phyloP scores from a whole-genome alignment of 805 yeast species.

The Nakazawaea pomicola region DNA sequence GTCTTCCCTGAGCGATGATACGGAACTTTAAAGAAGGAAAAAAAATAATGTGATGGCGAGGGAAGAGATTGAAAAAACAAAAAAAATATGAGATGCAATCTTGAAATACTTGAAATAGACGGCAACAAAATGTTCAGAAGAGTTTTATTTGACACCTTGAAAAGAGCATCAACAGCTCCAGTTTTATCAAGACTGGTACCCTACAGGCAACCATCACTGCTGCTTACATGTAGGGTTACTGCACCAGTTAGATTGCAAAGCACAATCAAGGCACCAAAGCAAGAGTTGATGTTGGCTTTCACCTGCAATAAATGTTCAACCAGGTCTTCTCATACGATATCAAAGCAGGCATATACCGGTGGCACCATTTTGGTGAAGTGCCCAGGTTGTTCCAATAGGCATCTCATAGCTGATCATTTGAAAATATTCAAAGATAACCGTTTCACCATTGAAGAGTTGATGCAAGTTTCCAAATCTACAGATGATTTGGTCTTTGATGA shows the following conservation, averaged over 20 bases:
- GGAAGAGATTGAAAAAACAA: not conserved
- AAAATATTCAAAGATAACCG: constrained; percentile 77
- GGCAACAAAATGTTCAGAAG: not conserved
- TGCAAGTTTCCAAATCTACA: constrained; percentile 56
- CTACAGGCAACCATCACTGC: no score
- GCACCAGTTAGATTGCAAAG: no score
- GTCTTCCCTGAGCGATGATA: no score
- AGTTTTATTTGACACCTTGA: no score
- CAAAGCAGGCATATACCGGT: constrained; percentile 82
- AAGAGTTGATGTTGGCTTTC: constrained; percentile 81
- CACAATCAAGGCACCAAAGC: constrained; percentile 36
- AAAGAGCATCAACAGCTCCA: no score
- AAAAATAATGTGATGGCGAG: not conserved
- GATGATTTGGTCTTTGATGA: constrained; percentile 69
- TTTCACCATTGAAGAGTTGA: constrained; percentile 74
- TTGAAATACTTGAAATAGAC: not conserved
- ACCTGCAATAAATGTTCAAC: constrained; percentile 86
- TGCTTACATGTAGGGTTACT: no score
- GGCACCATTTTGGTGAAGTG: constrained; percentile 90
- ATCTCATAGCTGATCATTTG: constrained; percentile 84
- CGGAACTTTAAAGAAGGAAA: no score
- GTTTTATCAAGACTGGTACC: no score
- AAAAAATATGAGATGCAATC: not conserved
- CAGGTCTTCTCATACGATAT: constrained; percentile 83
- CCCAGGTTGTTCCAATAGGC: constrained; percentile 86